Conservation (phyloP, 169 alveolate species). For the Neospora caninum region DNA sequence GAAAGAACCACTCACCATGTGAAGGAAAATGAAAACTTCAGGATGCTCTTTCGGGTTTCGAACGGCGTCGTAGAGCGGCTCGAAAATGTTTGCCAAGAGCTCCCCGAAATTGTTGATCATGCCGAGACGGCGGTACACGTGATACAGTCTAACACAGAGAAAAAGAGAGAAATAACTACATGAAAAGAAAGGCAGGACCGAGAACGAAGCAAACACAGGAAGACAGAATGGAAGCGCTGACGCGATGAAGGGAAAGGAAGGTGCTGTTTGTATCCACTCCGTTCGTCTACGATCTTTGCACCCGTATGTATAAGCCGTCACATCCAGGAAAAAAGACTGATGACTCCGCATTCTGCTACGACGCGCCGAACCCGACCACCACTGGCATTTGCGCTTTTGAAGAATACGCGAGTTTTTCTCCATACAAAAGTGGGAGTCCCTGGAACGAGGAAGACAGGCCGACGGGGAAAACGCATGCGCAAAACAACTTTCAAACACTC, state of each 20-base stretch:
- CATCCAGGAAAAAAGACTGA: no score
- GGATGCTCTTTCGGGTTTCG: slow-evolving; percentile 84
- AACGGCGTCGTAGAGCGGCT: slow-evolving; percentile 87
- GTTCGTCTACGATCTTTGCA: no score
- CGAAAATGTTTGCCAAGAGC: slow-evolving; percentile 80
- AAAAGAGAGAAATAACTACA: neutral
- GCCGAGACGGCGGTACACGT: slow-evolving; percentile 78
- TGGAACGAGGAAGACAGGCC: no score
- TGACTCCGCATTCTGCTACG: no score
- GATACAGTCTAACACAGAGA: slow-evolving; percentile 76
- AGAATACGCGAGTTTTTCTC: no score
- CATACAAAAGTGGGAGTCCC: no score
- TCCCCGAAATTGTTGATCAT: slow-evolving; percentile 81
- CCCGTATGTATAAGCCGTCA: no score
- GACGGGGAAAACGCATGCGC: no score
- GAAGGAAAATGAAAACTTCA: slow-evolving; percentile 72
- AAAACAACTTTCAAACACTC: no score
- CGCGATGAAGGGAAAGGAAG: neutral
- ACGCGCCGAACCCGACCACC: no score
- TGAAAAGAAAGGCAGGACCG: neutral
- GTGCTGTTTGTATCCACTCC: neutral
- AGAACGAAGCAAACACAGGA: neutral
- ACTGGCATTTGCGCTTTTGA: no score
- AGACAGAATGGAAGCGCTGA: neutral
- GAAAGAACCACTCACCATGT: slow-evolving; percentile 54